Conservation (phyloP, 257 asterid genomes). For the Penstemon eatonii region DNA sequence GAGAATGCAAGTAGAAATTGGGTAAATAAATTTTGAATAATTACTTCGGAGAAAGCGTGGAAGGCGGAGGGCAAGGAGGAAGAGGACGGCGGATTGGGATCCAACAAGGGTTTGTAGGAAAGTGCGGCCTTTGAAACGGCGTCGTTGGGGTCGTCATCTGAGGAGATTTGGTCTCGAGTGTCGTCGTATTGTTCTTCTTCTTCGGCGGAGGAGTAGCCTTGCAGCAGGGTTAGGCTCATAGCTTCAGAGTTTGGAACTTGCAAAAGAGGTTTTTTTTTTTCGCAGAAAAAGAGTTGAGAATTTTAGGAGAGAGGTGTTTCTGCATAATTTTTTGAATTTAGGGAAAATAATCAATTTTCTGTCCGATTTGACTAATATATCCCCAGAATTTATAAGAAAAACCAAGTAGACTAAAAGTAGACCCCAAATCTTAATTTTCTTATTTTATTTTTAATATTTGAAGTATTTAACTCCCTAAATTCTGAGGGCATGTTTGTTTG, state of each 20-base stretch:
- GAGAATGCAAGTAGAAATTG: neutral
- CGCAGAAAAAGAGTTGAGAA: no score
- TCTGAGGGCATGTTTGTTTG: no score
- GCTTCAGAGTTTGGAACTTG: conserved; percentile 1
- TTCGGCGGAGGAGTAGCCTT: conserved; percentile 89
- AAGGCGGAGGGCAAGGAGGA: conserved; percentile 84
- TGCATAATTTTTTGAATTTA: no score
- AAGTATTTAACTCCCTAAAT: no score
- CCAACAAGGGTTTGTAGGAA: conserved; percentile 68
- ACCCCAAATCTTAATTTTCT: no score
- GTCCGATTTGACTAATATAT: no score
- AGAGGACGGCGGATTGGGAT: conserved; percentile 69
- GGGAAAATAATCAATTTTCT: no score
- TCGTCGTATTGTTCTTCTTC: conserved; percentile 44
- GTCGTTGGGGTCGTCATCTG: conserved; percentile 44
- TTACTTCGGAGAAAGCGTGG: conserved; percentile 88
- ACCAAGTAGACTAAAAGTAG: no score
- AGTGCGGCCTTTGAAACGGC: conserved; percentile 35
- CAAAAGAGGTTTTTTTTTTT: no score
- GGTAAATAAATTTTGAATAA: neutral
- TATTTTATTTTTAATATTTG: no score
- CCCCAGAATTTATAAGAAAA: no score
- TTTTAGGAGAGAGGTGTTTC: no score
- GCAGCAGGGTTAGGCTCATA: conserved; percentile 90
- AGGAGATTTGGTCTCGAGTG: conserved; percentile 36